Evolutionary conservation across 495 filamentous ascomycete species (phyloP).

Genomic region (Xylaria venustula): DNA sequence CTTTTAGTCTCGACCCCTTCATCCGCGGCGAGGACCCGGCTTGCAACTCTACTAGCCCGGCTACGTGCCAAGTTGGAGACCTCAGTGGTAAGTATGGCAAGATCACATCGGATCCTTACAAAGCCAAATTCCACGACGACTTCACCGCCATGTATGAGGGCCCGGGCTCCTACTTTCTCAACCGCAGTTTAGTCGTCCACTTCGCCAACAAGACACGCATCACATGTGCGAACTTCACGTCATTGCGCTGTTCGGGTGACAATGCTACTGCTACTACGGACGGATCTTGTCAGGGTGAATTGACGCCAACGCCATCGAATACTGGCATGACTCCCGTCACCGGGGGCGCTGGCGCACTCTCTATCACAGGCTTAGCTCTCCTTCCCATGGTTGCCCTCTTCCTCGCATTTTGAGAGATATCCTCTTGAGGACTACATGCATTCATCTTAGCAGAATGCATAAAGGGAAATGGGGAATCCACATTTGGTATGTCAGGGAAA

Average conservation of each 20-base stretch:
- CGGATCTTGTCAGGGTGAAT: slow-evolving; percentile 1
- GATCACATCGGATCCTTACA: slow-evolving; percentile 50
- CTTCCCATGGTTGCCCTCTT: slow-evolving; percentile 19
- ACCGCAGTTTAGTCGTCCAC: slow-evolving; percentile 78
- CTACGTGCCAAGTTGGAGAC: slow-evolving; percentile 82
- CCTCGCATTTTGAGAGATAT: slow-evolving; percentile 18
- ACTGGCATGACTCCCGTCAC: neutral
- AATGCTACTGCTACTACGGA: neutral
- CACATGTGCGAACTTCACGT: slow-evolving; percentile 67
- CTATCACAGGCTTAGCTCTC: slow-evolving; percentile 19
- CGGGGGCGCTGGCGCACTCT: slow-evolving; percentile 4
- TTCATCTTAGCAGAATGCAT: slow-evolving; percentile 1
- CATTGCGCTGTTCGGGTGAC: slow-evolving; percentile 16
- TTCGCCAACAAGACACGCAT: slow-evolving; percentile 67
- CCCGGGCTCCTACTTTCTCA: slow-evolving; percentile 69
- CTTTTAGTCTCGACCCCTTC: slow-evolving; percentile 38
- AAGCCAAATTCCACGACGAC: slow-evolving; percentile 58
- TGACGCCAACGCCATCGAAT: slow-evolving; percentile 4
- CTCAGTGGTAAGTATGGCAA: slow-evolving; percentile 77
- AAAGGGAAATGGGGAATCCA: neutral
- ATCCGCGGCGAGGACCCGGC: slow-evolving; percentile 60
- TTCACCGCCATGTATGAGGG: slow-evolving; percentile 62
- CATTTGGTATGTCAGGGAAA: neutral
- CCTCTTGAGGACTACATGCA: neutral
- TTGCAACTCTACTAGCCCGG: slow-evolving; percentile 61